phyloP scores from a whole-genome alignment of 352 stramenopile species.

The Phytophthora syringae region DNA sequence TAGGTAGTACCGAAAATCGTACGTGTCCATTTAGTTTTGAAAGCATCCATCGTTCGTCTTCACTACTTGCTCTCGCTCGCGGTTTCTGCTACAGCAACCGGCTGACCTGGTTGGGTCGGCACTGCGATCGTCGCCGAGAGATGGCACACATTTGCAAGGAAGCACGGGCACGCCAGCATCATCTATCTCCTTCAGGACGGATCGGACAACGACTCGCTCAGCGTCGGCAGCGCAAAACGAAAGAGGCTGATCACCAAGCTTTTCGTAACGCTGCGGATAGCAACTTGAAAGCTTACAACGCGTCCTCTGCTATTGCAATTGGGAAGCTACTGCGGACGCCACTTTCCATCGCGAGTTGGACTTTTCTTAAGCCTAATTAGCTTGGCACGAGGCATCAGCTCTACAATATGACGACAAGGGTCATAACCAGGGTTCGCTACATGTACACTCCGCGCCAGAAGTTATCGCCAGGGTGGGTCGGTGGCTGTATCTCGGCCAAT shows the following conservation, averaged over 20 bases:
- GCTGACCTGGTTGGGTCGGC: constrained; percentile 8
- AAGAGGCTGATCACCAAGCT: constrained; percentile 31
- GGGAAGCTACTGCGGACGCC: too few relatives aligned
- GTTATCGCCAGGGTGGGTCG: too few relatives aligned
- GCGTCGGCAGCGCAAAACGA: constrained; percentile 43
- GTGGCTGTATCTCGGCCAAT: too few relatives aligned
- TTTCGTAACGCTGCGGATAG: constrained; percentile 31
- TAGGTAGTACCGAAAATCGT: too few relatives aligned
- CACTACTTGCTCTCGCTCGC: constrained; percentile 1
- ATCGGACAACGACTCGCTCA: constrained; percentile 17
- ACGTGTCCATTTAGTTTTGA: constrained; percentile 18
- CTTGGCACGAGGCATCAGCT: too few relatives aligned
- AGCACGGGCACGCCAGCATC: constrained; percentile 67
- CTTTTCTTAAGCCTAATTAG: too few relatives aligned
- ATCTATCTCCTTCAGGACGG: constrained; percentile 25
- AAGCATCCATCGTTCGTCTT: constrained; percentile 12
- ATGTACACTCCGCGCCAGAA: too few relatives aligned
- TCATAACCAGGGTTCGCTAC: too few relatives aligned
- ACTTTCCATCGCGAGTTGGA: too few relatives aligned
- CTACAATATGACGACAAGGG: too few relatives aligned
- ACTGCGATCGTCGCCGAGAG: constrained; percentile 45
- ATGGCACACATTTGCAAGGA: constrained; percentile 71
- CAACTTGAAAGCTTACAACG: too few relatives aligned
- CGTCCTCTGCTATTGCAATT: too few relatives aligned
- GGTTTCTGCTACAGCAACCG: constrained; percentile 6